Conservation (phyloP, 768 basidiomycete genomes). For the Epithele typhae region DNA sequence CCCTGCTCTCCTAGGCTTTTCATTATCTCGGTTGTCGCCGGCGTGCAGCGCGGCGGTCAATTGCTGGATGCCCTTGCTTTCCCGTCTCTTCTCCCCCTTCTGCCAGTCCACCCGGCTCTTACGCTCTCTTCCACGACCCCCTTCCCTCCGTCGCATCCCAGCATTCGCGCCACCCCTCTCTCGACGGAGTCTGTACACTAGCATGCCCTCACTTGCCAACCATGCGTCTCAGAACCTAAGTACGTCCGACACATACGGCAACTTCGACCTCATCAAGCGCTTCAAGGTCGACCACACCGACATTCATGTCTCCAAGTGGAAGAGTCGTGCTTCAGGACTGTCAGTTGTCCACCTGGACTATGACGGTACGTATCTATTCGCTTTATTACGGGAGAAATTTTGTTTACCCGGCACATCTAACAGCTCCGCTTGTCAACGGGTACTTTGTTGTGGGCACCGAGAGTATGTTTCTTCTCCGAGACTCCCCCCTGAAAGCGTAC, state of each 20-base stretch:
- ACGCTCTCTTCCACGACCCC: slow-evolving; percentile 7
- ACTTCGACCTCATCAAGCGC: slow-evolving; percentile 79
- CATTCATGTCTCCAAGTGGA: slow-evolving; percentile 83
- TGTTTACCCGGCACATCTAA: too few species aligned
- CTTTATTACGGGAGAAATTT: background rate
- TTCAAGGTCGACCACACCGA: slow-evolving; percentile 78
- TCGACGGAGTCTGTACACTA: slow-evolving; percentile 5
- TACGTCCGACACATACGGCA: slow-evolving; percentile 41
- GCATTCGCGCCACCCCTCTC: slow-evolving; percentile 1
- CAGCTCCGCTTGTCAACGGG: slow-evolving; percentile 86
- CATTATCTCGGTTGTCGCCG: background rate
- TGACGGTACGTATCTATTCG: slow-evolving; percentile 49
- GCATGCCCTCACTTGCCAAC: slow-evolving; percentile 16
- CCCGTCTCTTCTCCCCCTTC: slow-evolving; percentile 10
- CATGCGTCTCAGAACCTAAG: background rate
- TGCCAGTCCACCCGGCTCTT: slow-evolving; percentile 14
- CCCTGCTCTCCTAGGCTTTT: background rate
- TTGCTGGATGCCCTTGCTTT: slow-evolving; percentile 15
- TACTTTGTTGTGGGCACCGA: slow-evolving; percentile 90
- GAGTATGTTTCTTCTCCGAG: slow-evolving; percentile 43
- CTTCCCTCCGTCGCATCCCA: slow-evolving; percentile 1
- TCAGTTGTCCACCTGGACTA: slow-evolving; percentile 89
- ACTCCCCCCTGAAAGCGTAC: too few species aligned
- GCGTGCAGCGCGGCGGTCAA: background rate
- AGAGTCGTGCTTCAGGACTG: slow-evolving; percentile 81